These are phyloP conservation scores for Talaromyces pinophilus DNA, from an alignment of 2,329 filamentous ascomycete species.

Conservation along the genomic window DNA sequence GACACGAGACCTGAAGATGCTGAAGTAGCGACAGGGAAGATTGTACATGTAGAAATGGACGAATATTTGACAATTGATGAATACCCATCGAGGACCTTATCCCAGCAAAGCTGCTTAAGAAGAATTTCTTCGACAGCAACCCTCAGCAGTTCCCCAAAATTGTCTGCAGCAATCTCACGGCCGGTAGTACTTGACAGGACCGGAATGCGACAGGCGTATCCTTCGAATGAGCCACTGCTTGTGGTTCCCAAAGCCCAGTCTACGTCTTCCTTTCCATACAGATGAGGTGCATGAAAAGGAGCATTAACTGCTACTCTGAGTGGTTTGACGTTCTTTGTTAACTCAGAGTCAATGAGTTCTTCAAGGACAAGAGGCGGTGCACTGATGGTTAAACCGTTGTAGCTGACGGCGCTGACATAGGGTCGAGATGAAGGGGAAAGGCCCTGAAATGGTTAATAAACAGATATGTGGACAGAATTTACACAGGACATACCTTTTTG, in stretches of 20 bases:
- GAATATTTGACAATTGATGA: constrained; percentile 28
- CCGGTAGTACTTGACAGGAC: constrained; percentile 44
- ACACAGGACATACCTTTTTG: constrained; percentile 30
- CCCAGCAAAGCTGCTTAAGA: constrained; percentile 44
- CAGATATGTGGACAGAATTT: not conserved
- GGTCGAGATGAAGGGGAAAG: constrained; percentile 55
- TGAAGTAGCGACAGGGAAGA: constrained; percentile 36
- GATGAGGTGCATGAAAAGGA: constrained; percentile 60
- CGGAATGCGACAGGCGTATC: constrained; percentile 35
- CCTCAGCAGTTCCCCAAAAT: constrained; percentile 36
- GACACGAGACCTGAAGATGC: constrained; percentile 38
- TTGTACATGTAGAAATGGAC: constrained; percentile 26
- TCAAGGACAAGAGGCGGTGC: constrained; percentile 58
- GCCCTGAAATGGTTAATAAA: constrained; percentile 32
- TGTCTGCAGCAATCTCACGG: constrained; percentile 32
- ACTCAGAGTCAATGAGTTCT: constrained; percentile 53
- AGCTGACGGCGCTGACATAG: constrained; percentile 61
- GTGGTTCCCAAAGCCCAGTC: constrained; percentile 51
- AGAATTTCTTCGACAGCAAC: constrained; percentile 42
- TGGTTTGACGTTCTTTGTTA: constrained; percentile 53
- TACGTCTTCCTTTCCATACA: constrained; percentile 55
- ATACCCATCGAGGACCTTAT: constrained; percentile 42
- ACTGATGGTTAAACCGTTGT: constrained; percentile 61
- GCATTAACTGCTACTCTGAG: constrained; percentile 58
- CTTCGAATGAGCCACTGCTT: constrained; percentile 33